Evolutionary conservation across 257 asterid species (phyloP).

Genomic region (Nicotiana tabacum): DNA sequence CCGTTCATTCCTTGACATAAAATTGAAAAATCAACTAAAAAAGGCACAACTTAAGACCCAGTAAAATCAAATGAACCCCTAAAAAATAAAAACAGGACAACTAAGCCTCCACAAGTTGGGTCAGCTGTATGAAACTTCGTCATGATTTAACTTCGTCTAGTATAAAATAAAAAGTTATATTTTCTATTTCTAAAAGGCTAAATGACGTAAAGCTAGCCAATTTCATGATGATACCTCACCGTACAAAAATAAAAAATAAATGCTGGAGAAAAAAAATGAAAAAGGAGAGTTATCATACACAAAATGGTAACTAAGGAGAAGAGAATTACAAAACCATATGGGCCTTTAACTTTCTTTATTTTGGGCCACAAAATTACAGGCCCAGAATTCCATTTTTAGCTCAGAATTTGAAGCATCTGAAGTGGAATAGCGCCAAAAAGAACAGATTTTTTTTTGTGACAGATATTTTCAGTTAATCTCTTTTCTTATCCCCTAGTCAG

Average conservation of each 20-base stretch:
- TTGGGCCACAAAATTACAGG: background rate
- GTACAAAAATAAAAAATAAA: too few relatives aligned
- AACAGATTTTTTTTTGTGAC: background rate
- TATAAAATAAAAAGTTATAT: too few relatives aligned
- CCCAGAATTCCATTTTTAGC: background rate
- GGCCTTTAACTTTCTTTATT: background rate
- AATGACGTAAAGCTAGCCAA: too few relatives aligned
- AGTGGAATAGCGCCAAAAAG: background rate
- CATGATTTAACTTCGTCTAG: too few relatives aligned
- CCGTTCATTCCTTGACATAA: background rate
- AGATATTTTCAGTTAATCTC: background rate
- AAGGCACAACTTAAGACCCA: background rate
- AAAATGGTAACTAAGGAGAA: too few relatives aligned
- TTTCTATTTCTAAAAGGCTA: too few relatives aligned
- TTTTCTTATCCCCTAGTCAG: slow-evolving; percentile 5
- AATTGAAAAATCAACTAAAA: background rate
- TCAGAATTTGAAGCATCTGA: background rate
- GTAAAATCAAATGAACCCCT: background rate
- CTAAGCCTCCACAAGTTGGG: too few relatives aligned
- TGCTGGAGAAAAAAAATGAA: background rate
- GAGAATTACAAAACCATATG: too few relatives aligned
- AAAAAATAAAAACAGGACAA: background rate
- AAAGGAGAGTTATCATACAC: too few relatives aligned
- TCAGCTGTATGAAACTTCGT: too few relatives aligned
- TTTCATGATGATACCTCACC: too few relatives aligned